Conservation (phyloP, 805 yeast species). For the Sugiyamaella smithiae region DNA sequence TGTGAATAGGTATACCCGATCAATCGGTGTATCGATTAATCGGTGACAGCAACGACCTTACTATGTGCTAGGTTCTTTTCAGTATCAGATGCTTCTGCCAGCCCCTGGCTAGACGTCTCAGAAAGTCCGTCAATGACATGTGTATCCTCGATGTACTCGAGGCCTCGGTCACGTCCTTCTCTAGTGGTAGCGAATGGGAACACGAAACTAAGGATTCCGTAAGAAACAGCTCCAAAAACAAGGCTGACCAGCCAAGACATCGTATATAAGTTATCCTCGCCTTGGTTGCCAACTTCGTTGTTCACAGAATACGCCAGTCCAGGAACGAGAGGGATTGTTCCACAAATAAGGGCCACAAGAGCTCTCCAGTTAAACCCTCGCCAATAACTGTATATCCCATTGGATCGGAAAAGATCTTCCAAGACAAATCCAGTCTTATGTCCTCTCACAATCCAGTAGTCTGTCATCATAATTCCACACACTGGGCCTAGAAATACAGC, state of each 20-base stretch:
- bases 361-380: constrained; percentile 46
- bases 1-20: too few species aligned
- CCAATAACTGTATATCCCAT: constrained; percentile 44
- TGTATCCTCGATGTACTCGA: background rate
- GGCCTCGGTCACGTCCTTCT: background rate
- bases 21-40: too few species aligned
- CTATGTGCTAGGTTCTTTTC: too few species aligned
- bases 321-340: constrained; percentile 25
- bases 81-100: too few species aligned
- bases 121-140: background rate
- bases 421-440: constrained; percentile 39
- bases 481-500: constrained; percentile 44
- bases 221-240: background rate
- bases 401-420: constrained; percentile 39
- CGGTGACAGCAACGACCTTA: too few species aligned
- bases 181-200: background rate
- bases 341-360: constrained; percentile 34
- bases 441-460: constrained; percentile 41
- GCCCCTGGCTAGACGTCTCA: too few species aligned
- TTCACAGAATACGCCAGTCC: constrained; percentile 26
- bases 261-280: background rate
- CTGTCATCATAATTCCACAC: constrained; percentile 39
- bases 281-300: constrained; percentile 4
- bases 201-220: background rate
- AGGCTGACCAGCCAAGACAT: background rate